phyloP scores from a whole-genome alignment of 306 rosid species.

The Malus asiatica region DNA sequence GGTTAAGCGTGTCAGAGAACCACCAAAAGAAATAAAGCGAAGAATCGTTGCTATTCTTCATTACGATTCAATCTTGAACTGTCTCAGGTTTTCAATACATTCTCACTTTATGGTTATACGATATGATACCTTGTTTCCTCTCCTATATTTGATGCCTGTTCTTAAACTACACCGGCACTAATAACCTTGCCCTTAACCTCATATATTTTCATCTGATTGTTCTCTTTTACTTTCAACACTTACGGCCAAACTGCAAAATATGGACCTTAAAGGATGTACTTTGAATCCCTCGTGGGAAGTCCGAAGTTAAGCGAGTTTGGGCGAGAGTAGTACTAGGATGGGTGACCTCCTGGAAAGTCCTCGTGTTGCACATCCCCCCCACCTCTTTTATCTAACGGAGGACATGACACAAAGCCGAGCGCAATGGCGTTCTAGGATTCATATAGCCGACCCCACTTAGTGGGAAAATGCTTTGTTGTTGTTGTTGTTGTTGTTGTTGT shows the following conservation, averaged over 20 bases:
- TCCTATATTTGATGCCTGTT: background rate
- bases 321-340: too few relatives aligned
- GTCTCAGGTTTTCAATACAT: constrained; percentile 59
- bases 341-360: too few relatives aligned
- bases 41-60: constrained; percentile 75
- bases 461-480: too few relatives aligned
- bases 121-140: background rate
- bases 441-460: too few relatives aligned
- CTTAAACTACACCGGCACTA: background rate
- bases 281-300: background rate
- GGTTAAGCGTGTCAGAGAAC: constrained; percentile 55
- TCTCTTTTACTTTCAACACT: background rate
- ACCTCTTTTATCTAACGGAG: too few relatives aligned
- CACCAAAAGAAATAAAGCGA: constrained; percentile 45
- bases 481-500: too few relatives aligned
- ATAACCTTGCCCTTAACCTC: background rate
- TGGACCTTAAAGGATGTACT: background rate
- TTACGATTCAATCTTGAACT: constrained; percentile 58
- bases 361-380: too few relatives aligned
- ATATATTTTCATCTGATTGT: background rate
- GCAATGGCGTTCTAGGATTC: too few relatives aligned
- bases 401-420: too few relatives aligned
- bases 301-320: too few relatives aligned
- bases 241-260: background rate
- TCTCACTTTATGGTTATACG: constrained; percentile 9